Evolutionary conservation across 371 early-diverging fungal species (phyloP).

Genomic region (Conidiobolus incongruus): DNA sequence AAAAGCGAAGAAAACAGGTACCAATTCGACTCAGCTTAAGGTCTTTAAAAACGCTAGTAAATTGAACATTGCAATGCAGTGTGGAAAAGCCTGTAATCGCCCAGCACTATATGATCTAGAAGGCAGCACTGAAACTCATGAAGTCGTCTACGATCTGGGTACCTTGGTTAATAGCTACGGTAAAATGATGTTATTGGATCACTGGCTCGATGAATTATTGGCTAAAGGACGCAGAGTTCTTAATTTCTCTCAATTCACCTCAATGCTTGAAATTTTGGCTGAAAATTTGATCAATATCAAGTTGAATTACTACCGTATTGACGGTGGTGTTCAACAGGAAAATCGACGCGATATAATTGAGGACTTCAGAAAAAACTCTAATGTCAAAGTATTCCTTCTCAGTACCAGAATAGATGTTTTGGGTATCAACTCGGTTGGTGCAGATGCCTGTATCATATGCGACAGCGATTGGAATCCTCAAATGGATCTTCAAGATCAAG

Average conservation of each 20-base stretch:
- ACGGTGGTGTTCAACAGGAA: conserved; percentile 66
- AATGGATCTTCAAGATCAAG: conserved; percentile 94
- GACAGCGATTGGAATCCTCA: conserved; percentile 96
- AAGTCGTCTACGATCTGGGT: conserved; percentile 20
- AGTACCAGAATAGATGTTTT: conserved; percentile 95
- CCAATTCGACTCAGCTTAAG: not conserved
- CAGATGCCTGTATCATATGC: conserved; percentile 84
- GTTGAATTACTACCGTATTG: conserved; percentile 81
- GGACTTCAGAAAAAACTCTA: conserved; percentile 31
- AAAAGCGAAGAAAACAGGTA: conserved; percentile 10
- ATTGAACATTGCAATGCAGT: conserved; percentile 74
- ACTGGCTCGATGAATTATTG: conserved; percentile 53
- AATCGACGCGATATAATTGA: conserved; percentile 41
- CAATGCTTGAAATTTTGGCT: conserved; percentile 78
- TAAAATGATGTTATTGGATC: conserved; percentile 71
- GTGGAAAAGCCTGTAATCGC: conserved; percentile 89
- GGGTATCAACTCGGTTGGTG: conserved; percentile 84
- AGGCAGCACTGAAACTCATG: conserved; percentile 19
- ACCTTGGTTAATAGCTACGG: conserved; percentile 45
- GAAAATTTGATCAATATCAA: conserved; percentile 55
- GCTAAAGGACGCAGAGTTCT: conserved; percentile 65
- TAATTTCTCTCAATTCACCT: conserved; percentile 86
- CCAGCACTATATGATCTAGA: conserved; percentile 80
- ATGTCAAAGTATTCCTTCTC: conserved; percentile 67
- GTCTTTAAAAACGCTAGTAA: not conserved